Evolutionary conservation across 2,329 filamentous ascomycete species (phyloP).

Genomic region (Alternaria angustiovoidea): DNA sequence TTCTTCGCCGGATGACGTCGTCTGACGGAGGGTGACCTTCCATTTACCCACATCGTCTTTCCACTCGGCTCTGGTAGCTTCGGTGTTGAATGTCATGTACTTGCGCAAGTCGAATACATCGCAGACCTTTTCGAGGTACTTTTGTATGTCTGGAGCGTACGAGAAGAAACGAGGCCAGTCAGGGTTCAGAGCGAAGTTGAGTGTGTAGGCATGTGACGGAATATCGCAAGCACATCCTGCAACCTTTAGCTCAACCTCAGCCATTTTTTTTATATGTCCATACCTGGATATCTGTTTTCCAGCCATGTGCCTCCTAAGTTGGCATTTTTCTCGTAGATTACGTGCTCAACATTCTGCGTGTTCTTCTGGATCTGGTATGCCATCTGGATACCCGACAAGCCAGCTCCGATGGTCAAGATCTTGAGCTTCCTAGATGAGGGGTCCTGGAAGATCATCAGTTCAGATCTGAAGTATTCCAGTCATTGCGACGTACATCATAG

Average conservation of each 20-base stretch:
- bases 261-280: neutral
- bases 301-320: conserved; percentile 58
- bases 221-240: conserved; percentile 56
- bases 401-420: conserved; percentile 59
- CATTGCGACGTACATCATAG: conserved; percentile 37
- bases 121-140: conserved; percentile 60
- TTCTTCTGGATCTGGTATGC: conserved; percentile 59
- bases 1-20: conserved; percentile 39
- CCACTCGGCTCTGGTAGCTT: conserved; percentile 59
- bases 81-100: conserved; percentile 62
- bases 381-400: conserved; percentile 57
- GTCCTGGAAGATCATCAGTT: conserved; percentile 10
- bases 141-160: conserved; percentile 57
- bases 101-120: conserved; percentile 59
- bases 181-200: conserved; percentile 56
- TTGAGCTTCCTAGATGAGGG: conserved; percentile 48
- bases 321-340: conserved; percentile 59
- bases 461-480: neutral
- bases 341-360: conserved; percentile 55
- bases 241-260: neutral
- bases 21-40: conserved; percentile 59
- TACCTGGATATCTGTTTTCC: conserved; percentile 53
- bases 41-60: conserved; percentile 59
- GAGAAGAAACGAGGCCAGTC: conserved; percentile 60
- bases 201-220: conserved; percentile 57